Base-by-base conservation (phyloP, 768 basidiomycete genomes). In the Exidia glandulosa region DNA sequence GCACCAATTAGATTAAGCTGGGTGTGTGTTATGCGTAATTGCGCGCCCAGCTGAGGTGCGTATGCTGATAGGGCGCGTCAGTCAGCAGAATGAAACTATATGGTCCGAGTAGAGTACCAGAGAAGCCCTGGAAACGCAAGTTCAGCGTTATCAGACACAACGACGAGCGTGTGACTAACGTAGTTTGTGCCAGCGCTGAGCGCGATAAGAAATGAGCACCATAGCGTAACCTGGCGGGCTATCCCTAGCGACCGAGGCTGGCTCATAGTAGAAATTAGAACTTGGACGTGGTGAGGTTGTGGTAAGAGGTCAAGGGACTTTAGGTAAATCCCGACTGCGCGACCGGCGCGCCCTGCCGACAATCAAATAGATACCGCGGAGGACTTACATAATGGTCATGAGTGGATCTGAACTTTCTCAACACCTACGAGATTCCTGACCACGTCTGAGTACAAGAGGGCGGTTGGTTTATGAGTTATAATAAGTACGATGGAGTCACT, bases 21-120 rank as follows among this genome's bases (percentile, higher is more conserved):
- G 0, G 92, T 94, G 59, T 94, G 88, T 3, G 81, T 80, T 57
- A 94, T 81, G 52, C 79, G 75, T 19, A 95, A 79, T 41, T 83
- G 81, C n/a, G 83, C 73, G 1, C 88, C 89, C 3, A 95, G 79
- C 69, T 95, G 92, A 0, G 93, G 92, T 1, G 88, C 83, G 69
- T 94, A 96, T 23, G 90, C 92, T 85, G 14, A 25, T 62, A 2
- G 61, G 34, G 34, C 23, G n/a, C 41, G 56, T 27, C 32, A 48
- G 12, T 32, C 58, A 66, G 47, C 14, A 57, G 9, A n/a, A n/a
- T 37, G 33, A 50, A 5, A 23, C 30, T 19, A 13, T 25, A 12
- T 3, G 25, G 10, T 2, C 10, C 32, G 1, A 47, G 50, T 6
- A 48, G 65, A 67, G 59, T 61, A 75, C 75, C 75, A 60, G 73